Percentiles rank a stretch among this genome's conserved stretches.
Evolutionary conservation across 371 early-diverging fungal species (phyloP).

Genomic region (Syncephalastrum sp.): DNA sequence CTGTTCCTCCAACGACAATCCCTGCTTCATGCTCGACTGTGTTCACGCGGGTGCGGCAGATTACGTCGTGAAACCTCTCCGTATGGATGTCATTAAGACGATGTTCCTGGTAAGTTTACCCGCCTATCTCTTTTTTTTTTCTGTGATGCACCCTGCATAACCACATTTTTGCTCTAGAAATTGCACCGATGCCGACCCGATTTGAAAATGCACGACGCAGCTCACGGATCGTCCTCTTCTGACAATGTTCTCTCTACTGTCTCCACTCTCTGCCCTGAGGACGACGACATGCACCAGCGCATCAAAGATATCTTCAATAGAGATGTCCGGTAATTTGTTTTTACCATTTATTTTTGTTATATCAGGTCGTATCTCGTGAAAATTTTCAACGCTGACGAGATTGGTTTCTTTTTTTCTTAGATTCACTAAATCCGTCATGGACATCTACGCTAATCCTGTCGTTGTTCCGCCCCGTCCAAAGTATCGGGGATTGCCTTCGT

Average conservation of each 20-base stretch:
- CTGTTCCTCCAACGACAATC: constrained; percentile 27
- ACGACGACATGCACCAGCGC: constrained; percentile 19
- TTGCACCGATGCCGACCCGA: constrained; percentile 19
- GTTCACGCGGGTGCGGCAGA: constrained; percentile 51
- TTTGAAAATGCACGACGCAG: constrained; percentile 16
- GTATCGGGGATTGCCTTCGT: constrained; percentile 14
- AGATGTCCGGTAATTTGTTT: constrained; percentile 17
- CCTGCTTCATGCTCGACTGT: constrained; percentile 38
- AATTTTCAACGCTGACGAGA: not conserved
- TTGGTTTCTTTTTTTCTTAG: constrained; percentile 8
- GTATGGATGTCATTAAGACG: constrained; percentile 49
- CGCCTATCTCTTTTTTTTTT: not conserved
- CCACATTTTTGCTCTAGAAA: constrained; percentile 6
- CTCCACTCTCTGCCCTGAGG: constrained; percentile 14
- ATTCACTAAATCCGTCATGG: constrained; percentile 18
- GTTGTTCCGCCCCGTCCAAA: not conserved
- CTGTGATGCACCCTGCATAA: not conserved
- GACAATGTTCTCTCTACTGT: constrained; percentile 7
- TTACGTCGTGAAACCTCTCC: constrained; percentile 48
- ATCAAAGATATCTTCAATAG: constrained; percentile 26
- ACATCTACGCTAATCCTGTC: constrained; percentile 13
- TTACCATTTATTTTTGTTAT: not conserved
- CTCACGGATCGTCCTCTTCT: constrained; percentile 11
- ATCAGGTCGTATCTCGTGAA: too few species aligned
- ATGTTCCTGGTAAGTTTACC: constrained; percentile 43